Base-by-base conservation (phyloP, 2,329 filamentous ascomycete species). In the Colletotrichum sp. region DNA sequence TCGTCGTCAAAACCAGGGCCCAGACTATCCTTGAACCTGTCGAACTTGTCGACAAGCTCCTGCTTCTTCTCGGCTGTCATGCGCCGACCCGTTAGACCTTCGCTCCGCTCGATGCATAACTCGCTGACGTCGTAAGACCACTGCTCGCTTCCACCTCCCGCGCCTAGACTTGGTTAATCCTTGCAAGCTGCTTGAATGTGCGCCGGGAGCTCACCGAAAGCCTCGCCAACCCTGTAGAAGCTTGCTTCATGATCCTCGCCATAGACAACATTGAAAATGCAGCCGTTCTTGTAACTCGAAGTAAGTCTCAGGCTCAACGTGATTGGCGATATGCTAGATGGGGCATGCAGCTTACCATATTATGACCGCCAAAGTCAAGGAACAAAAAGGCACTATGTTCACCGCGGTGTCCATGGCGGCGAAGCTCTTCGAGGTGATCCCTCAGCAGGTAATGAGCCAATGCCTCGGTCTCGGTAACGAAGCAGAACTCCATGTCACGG, bases 341-440 rank as follows among this genome's bases (percentile, higher is more conserved):
- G 13, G 18, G 59, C 26, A 6, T 48, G 65, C 48, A n/a, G 21
- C 60, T 64, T 18, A 76, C 74, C 70, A 76, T 76, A 34, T 73
- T 76, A 18, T 76, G 74, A 5, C 74, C 74, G 8, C 70, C 74
- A 69, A 73, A 73, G 34, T 76, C 74, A 4, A 73, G 69, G 32
- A 76, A 73, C 55, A 76, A 32, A 12, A 76, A 18, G 3, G 61
- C 30, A 16, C 59, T 28, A 6, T 59, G 18, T 26, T 21, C 18
- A 9, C 18, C 30, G 6, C 74, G n/a, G 43, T 52, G 43, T 21
- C 52, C 24, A 15, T 26, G 24, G 12, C 28, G 8, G 12, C n/a
- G 16, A 15, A 68, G 36, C 36, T 76, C 63, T 18, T 59, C 24
- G 3, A 26, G 5, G 39, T 75, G 60, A 15, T 76, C 70, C 12